Evolutionary conservation across 129 eudicot genomes (phyloP).

Genomic region (Helichrysum umbraculigerum): DNA sequence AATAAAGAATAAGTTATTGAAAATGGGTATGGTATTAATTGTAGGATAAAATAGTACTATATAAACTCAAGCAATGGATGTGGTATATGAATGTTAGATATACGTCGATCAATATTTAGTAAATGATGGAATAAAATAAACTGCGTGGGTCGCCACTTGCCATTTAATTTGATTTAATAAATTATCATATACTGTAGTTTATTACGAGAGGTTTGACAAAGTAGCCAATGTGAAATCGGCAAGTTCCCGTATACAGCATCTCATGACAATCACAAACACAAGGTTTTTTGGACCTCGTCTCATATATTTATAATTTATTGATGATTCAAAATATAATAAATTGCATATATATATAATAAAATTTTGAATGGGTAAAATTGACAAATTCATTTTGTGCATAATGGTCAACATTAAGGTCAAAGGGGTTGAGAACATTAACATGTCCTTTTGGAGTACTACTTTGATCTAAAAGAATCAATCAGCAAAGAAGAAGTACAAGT

Average conservation of each 20-base stretch:
- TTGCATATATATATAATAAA: neutral
- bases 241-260: slow-evolving; percentile 2
- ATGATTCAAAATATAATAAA: neutral
- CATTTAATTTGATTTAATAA: neutral
- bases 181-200: neutral
- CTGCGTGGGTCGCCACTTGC: slow-evolving; percentile 17
- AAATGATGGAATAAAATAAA: neutral
- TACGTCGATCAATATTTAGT: neutral
- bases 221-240: slow-evolving; percentile 16
- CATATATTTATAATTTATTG: neutral
- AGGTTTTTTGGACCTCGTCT: slow-evolving; percentile 2
- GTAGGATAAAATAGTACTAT: neutral
- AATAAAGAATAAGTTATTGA: neutral
- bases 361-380: neutral
- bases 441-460: too few relatives aligned
- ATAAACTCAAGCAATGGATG: neutral
- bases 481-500: neutral
- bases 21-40: neutral
- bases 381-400: neutral
- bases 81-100: neutral
- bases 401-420: neutral
- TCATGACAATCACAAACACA: neutral
- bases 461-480: too few relatives aligned
- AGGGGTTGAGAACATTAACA: too few relatives aligned
- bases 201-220: slow-evolving; percentile 18